Conservation (phyloP, 345 rosid genomes). For the Streptanthus diversifolius region DNA sequence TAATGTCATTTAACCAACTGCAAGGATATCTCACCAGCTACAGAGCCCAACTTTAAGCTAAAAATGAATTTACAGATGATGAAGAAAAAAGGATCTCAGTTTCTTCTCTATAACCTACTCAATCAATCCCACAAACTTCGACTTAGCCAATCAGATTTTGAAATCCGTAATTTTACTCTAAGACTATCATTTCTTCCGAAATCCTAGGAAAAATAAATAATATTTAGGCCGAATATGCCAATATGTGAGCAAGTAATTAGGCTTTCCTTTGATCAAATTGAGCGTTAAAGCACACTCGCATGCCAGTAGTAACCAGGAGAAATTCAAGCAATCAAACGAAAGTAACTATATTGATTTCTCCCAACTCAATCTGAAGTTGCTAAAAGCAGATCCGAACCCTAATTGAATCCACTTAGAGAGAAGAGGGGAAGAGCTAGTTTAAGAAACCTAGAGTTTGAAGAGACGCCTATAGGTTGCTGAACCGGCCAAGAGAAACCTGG, state of each 20-base stretch:
- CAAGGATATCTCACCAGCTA: slow-evolving; percentile 13
- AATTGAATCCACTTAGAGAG: neutral
- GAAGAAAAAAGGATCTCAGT: neutral
- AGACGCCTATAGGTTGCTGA: slow-evolving; percentile 46
- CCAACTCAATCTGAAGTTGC: neutral
- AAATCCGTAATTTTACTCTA: neutral
- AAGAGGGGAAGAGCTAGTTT: neutral
- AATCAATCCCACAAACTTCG: neutral
- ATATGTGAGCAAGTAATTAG: neutral
- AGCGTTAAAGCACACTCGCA: neutral
- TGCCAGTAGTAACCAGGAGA: neutral
- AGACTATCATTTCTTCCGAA: neutral
- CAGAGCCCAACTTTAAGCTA: slow-evolving; percentile 5
- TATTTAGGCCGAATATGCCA: neutral
- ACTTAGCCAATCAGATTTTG: neutral
- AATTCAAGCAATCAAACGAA: neutral
- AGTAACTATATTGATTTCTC: neutral
- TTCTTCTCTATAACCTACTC: slow-evolving; percentile 1
- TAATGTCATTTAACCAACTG: neutral
- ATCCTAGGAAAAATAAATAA: neutral
- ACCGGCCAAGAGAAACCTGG: slow-evolving; percentile 73
- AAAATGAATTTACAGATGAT: neutral
- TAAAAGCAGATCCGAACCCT: slow-evolving; percentile 25
- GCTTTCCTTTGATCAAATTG: neutral
- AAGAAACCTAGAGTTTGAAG: slow-evolving; percentile 60